Percentiles rank a stretch among this genome's conserved stretches.
phyloP scores from a whole-genome alignment of 1,139 yeast genomes.

The Candida sojae region DNA sequence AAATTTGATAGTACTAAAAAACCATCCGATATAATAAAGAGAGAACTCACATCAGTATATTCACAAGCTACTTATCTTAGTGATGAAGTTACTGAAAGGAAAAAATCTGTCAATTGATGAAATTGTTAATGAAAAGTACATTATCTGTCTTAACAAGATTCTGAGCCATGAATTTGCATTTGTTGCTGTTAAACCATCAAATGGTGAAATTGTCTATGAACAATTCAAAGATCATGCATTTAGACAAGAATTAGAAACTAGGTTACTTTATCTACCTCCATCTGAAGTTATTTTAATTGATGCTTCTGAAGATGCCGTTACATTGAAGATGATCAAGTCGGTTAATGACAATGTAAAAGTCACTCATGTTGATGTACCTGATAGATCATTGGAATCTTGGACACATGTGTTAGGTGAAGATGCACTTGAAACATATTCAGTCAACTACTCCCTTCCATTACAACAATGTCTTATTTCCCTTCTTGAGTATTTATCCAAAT shows the following conservation, averaged over 20 bases:
- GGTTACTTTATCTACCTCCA: conserved; percentile 74
- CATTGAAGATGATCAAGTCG: conserved; percentile 21
- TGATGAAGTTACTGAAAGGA: conserved; percentile 42
- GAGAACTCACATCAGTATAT: conserved; percentile 71
- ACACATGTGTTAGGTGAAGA: background rate
- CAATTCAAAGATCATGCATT: conserved; percentile 56
- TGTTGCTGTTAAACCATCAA: conserved; percentile 72
- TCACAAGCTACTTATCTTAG: conserved; percentile 86
- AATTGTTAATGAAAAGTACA: conserved; percentile 27
- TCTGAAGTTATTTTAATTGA: conserved; percentile 63
- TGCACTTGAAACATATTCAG: conserved; percentile 26
- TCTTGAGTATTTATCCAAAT: conserved; percentile 59
- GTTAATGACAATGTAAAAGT: conserved; percentile 18
- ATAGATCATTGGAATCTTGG: background rate
- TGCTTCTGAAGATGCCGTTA: conserved; percentile 24
- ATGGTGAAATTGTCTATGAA: conserved; percentile 80
- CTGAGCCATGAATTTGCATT: conserved; percentile 32
- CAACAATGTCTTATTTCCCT: conserved; percentile 51
- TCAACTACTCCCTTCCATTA: conserved; percentile 24
- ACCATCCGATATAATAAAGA: conserved; percentile 55
- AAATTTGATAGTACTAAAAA: conserved; percentile 42
- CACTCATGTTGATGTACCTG: conserved; percentile 11
- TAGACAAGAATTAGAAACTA: conserved; percentile 66
- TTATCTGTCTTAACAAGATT: conserved; percentile 29
- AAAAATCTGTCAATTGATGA: conserved; percentile 9